These are phyloP conservation scores for Coleophoma eucalyptorum DNA, from an alignment of 2,329 filamentous ascomycete species.

Conservation along the genomic window DNA sequence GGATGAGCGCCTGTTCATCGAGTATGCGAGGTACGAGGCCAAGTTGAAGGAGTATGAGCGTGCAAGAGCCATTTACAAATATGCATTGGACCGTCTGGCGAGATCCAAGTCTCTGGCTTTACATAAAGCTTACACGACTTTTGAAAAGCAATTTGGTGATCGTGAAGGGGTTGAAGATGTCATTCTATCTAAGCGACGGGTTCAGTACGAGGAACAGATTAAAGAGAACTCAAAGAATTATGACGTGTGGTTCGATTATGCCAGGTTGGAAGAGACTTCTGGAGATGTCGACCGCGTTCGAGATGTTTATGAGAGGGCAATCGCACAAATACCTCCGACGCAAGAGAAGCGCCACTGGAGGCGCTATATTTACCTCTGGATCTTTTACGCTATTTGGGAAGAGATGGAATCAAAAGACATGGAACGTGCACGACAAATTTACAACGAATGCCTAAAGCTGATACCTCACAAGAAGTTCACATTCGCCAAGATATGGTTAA, in stretches of 20 bases:
- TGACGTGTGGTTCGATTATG: slow-evolving; percentile 96
- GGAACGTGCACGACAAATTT: slow-evolving; percentile 81
- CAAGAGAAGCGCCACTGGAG: slow-evolving; percentile 98
- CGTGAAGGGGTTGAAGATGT: slow-evolving; percentile 92
- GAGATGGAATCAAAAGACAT: slow-evolving; percentile 80
- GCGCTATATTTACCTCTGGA: slow-evolving; percentile 95
- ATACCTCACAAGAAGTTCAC: slow-evolving; percentile 97
- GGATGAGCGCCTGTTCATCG: slow-evolving; percentile 92
- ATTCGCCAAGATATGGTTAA: slow-evolving; percentile 93
- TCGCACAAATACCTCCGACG: slow-evolving; percentile 90
- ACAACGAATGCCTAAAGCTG: slow-evolving; percentile 79
- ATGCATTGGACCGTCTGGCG: slow-evolving; percentile 86
- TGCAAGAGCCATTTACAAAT: slow-evolving; percentile 93
- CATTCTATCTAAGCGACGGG: slow-evolving; percentile 86
- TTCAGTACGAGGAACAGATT: slow-evolving; percentile 91
- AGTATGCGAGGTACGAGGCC: slow-evolving; percentile 91
- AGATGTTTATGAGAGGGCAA: slow-evolving; percentile 92
- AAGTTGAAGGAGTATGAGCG: slow-evolving; percentile 95
- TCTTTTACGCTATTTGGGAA: slow-evolving; percentile 96
- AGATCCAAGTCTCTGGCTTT: slow-evolving; percentile 79
- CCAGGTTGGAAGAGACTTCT: slow-evolving; percentile 80
- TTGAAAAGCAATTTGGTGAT: slow-evolving; percentile 97
- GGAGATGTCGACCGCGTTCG: slow-evolving; percentile 80
- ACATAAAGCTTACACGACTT: slow-evolving; percentile 93
- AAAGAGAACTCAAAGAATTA: slow-evolving; percentile 96